Conservation (phyloP, 805 yeast genomes). For the Wickerhamomyces queroliae region DNA sequence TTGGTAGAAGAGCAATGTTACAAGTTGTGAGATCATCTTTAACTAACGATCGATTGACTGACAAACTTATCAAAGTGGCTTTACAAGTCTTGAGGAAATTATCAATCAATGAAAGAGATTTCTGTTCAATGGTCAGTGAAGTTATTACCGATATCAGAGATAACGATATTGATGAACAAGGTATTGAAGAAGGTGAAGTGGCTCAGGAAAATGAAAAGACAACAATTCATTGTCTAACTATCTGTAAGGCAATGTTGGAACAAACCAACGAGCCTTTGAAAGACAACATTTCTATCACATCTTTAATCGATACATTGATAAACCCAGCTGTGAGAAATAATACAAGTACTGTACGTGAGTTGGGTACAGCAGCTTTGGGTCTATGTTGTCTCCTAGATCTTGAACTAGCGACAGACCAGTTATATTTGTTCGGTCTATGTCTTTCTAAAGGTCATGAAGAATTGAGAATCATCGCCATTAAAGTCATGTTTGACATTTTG, state of each 20-base stretch:
- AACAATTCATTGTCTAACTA: conserved; percentile 55
- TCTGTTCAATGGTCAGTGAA: conserved; percentile 79
- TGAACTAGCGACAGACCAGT: conserved; percentile 56
- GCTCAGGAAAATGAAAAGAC: conserved; percentile 31
- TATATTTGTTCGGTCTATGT: conserved; percentile 63
- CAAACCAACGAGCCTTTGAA: conserved; percentile 58
- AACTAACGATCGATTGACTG: conserved; percentile 50
- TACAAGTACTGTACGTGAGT: conserved; percentile 46
- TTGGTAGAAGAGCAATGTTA: conserved; percentile 77
- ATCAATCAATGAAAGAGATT: conserved; percentile 78
- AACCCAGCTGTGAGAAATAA: conserved; percentile 69
- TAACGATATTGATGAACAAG: conserved; percentile 26
- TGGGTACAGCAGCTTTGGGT: conserved; percentile 75
- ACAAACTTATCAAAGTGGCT: conserved; percentile 45
- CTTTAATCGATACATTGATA: conserved; percentile 71
- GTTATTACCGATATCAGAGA: conserved; percentile 82
- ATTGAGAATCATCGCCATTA: conserved; percentile 55
- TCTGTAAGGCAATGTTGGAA: conserved; percentile 67
- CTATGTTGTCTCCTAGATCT: conserved; percentile 70
- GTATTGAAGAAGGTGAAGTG: conserved; percentile 22
- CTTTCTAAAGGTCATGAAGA: conserved; percentile 62
- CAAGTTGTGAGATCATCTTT: conserved; percentile 53
- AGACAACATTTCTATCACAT: conserved; percentile 57
- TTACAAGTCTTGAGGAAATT: conserved; percentile 62
- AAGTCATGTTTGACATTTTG: conserved; percentile 71